A percentile compares a stretch with the other conserved stretches of the same genome.
These are phyloP conservation scores for Xylaria castorea DNA, from an alignment of 495 filamentous ascomycete genomes.

Conservation along the genomic window DNA sequence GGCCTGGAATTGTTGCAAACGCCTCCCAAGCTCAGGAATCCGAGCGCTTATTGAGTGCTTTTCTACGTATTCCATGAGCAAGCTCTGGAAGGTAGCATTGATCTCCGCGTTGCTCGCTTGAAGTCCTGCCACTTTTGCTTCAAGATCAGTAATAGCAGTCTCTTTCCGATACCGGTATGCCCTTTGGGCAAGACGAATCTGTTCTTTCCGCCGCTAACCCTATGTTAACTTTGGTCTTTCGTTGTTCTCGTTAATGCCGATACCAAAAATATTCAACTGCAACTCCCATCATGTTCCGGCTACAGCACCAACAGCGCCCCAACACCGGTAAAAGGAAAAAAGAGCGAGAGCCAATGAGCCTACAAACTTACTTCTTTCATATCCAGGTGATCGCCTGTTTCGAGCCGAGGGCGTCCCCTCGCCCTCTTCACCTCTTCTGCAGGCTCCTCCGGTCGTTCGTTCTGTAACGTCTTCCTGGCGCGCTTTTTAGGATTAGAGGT, in stretches of 20 bases:
- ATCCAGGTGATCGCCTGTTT: conserved; percentile 66
- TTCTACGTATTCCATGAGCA: conserved; percentile 67
- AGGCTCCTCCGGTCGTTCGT: conserved; percentile 34
- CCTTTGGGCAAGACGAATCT: conserved; percentile 84
- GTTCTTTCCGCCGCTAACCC: conserved; percentile 77
- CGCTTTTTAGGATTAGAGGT: conserved; percentile 33
- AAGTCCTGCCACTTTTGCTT: conserved; percentile 68
- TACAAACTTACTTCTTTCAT: conserved; percentile 26
- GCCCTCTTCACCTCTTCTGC: conserved; percentile 58
- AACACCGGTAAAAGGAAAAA: neutral
- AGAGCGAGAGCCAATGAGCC: neutral
- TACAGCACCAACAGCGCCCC: conserved; percentile 59
- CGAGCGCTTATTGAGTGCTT: conserved; percentile 56
- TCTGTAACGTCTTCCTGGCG: conserved; percentile 36
- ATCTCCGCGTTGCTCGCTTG: conserved; percentile 73
- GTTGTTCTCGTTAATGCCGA: conserved; percentile 5
- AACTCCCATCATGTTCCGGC: conserved; percentile 8
- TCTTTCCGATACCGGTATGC: conserved; percentile 87
- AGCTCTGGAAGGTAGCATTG: conserved; percentile 68
- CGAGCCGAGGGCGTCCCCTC: conserved; percentile 72
- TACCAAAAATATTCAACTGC: neutral
- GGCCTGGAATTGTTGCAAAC: conserved; percentile 45
- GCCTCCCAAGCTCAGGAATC: conserved; percentile 58
- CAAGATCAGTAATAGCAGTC: conserved; percentile 75
- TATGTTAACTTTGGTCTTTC: conserved; percentile 27